Evolutionary conservation across 768 basidiomycete species (phyloP).

Genomic region (Auriscalpium orientale): DNA sequence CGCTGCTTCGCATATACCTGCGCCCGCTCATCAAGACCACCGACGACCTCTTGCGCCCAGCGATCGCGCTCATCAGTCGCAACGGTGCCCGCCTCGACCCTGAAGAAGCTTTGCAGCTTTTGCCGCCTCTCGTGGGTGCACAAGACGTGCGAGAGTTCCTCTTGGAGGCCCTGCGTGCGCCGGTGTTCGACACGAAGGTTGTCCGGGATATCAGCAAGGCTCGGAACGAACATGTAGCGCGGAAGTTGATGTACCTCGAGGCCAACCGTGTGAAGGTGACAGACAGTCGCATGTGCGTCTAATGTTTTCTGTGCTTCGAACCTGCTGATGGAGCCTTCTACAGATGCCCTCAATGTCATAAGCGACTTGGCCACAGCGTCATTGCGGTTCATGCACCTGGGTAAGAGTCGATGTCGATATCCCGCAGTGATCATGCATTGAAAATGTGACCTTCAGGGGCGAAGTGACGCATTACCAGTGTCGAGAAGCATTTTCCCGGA

Average conservation of each 20-base stretch:
- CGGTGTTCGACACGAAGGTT: constrained; percentile 62
- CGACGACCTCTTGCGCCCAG: constrained; percentile 64
- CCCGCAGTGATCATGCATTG: background rate
- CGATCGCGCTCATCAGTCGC: constrained; percentile 78
- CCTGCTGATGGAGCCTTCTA: background rate
- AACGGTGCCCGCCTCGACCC: constrained; percentile 81
- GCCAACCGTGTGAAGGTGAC: constrained; percentile 79
- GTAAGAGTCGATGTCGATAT: background rate
- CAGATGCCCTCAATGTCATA: constrained; percentile 16
- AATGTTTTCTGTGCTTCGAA: constrained; percentile 1
- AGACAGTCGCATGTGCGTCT: constrained; percentile 83
- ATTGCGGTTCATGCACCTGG: constrained; percentile 15
- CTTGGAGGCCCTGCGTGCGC: constrained; percentile 56
- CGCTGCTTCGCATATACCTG: constrained; percentile 82
- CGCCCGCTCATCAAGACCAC: constrained; percentile 50
- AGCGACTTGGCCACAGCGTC: constrained; percentile 15
- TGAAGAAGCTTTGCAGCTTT: constrained; percentile 71
- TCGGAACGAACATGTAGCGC: constrained; percentile 69
- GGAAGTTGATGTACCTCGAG: constrained; percentile 69
- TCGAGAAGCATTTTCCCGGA: constrained; percentile 70
- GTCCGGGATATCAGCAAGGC: constrained; percentile 64
- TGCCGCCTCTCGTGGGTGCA: constrained; percentile 87
- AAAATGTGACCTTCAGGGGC: constrained; percentile 43
- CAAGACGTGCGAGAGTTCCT: constrained; percentile 75
- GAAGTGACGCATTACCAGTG: constrained; percentile 98